These are phyloP conservation scores for Uronychia binucleata DNA, from an alignment of 73 alveolate genomes.

Conservation along the genomic window DNA sequence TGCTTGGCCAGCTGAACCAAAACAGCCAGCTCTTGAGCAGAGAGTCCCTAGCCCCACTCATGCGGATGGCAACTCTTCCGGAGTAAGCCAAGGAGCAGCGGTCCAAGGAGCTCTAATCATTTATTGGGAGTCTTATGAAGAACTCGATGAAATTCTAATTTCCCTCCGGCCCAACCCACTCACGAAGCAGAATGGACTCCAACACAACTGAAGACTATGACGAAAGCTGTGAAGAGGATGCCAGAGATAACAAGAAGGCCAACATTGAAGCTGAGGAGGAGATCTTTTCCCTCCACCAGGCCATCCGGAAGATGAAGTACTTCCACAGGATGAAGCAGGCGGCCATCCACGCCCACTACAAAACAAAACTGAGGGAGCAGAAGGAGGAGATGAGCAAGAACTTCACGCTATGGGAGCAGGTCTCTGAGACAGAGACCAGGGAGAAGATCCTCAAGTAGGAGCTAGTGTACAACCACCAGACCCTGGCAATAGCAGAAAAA, in stretches of 20 bases:
- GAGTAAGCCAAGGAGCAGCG: no score
- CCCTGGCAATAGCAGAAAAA: slow-evolving; percentile 35
- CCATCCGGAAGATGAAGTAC: slow-evolving; percentile 23
- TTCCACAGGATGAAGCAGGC: slow-evolving; percentile 33
- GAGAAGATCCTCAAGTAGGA: slow-evolving; percentile 39
- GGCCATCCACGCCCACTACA: background rate
- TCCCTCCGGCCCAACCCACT: no score
- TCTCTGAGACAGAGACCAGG: slow-evolving; percentile 44
- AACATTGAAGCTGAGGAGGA: slow-evolving; percentile 34
- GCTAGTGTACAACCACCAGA: slow-evolving; percentile 18
- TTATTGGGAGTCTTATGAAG: no score
- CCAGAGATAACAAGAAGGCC: slow-evolving; percentile 11
- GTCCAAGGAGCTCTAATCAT: no score
- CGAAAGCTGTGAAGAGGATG: no score
- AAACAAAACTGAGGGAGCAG: slow-evolving; percentile 23
- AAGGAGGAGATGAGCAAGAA: slow-evolving; percentile 23
- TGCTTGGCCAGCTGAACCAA: no score
- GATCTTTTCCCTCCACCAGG: slow-evolving; percentile 16
- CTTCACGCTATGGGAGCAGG: slow-evolving; percentile 32
- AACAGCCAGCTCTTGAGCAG: no score
- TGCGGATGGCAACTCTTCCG: no score
- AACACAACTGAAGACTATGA: no score
- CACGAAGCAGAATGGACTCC: no score
- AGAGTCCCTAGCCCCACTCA: no score
- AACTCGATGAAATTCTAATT: no score